A percentile compares a stretch with the other conserved stretches of the same genome.
These are phyloP conservation scores for Phylloporus sp. DNA, from an alignment of 1,284 basidiomycete species.

Conservation along the genomic window DNA sequence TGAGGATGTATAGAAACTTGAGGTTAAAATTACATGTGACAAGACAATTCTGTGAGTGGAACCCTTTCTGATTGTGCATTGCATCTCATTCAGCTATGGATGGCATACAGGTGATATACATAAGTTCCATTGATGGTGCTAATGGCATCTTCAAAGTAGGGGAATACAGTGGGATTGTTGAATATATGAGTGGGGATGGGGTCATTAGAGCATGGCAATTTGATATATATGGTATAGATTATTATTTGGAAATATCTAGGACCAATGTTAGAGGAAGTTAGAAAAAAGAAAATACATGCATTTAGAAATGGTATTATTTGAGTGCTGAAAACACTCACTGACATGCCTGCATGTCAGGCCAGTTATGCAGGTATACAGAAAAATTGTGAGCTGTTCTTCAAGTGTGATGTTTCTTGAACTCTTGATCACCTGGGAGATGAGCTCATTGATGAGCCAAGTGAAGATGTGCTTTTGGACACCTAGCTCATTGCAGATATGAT, in stretches of 20 bases:
- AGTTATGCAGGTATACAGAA: not conserved
- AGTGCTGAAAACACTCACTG: constrained; percentile 8
- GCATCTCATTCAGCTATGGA: not conserved
- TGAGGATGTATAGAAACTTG: not conserved
- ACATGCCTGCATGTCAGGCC: not conserved
- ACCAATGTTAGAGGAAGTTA: too few relatives aligned
- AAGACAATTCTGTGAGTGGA: not conserved
- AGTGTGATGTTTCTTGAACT: not conserved
- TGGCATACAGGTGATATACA: not conserved
- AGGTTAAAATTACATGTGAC: not conserved
- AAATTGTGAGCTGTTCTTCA: not conserved
- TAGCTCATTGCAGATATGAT: not conserved
- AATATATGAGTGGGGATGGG: not conserved
- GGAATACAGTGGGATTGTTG: too few relatives aligned
- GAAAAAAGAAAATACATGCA: too few relatives aligned
- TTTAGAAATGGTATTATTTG: not conserved
- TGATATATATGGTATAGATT: not conserved
- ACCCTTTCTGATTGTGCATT: not conserved
- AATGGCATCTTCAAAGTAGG: not conserved
- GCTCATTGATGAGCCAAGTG: not conserved
- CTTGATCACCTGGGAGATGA: not conserved
- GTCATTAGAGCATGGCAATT: not conserved
- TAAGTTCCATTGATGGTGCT: not conserved
- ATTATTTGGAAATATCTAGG: not conserved
- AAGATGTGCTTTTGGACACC: not conserved